phyloP scores from a whole-genome alignment of 179 eudicot genomes.

The Drosera spatulata region DNA sequence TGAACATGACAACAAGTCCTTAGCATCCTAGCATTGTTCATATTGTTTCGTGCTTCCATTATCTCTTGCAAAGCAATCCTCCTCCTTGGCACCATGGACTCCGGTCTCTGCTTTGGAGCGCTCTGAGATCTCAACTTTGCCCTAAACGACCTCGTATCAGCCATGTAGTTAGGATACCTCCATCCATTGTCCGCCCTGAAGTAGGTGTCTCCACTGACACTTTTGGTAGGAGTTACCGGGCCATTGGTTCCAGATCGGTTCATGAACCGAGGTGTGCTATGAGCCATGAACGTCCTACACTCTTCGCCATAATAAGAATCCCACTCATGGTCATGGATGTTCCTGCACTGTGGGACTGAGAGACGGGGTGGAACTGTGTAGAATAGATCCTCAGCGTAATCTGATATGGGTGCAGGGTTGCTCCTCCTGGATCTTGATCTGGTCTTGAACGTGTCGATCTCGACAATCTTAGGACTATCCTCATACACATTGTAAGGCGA shows the following conservation, averaged over 20 bases:
- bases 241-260: slow-evolving; percentile 12
- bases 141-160: slow-evolving; percentile 62
- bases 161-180: slow-evolving; percentile 68
- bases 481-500: slow-evolving; percentile 12
- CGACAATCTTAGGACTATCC: slow-evolving; percentile 41
- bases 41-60: slow-evolving; percentile 70
- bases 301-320: slow-evolving; percentile 17
- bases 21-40: slow-evolving; percentile 77
- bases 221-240: slow-evolving; percentile 26
- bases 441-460: slow-evolving; percentile 32
- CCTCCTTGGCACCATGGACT: slow-evolving; percentile 35
- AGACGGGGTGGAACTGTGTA: slow-evolving; percentile 21
- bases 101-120: slow-evolving; percentile 84
- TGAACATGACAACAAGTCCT: slow-evolving; percentile 47
- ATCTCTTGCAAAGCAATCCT: slow-evolving; percentile 56
- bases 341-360: slow-evolving; percentile 14
- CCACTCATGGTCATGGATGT: slow-evolving; percentile 24
- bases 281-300: slow-evolving; percentile 20
- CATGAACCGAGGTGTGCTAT: slow-evolving; percentile 27
- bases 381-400: slow-evolving; percentile 19
- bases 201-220: slow-evolving; percentile 39
- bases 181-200: slow-evolving; percentile 16
- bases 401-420: slow-evolving; percentile 18
- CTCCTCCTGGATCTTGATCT: slow-evolving; percentile 25
- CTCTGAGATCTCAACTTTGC: slow-evolving; percentile 88